Percentiles rank a stretch among this genome's conserved stretches.
Conservation (phyloP, 495 filamentous ascomycete species). For the Cercophora samala region DNA sequence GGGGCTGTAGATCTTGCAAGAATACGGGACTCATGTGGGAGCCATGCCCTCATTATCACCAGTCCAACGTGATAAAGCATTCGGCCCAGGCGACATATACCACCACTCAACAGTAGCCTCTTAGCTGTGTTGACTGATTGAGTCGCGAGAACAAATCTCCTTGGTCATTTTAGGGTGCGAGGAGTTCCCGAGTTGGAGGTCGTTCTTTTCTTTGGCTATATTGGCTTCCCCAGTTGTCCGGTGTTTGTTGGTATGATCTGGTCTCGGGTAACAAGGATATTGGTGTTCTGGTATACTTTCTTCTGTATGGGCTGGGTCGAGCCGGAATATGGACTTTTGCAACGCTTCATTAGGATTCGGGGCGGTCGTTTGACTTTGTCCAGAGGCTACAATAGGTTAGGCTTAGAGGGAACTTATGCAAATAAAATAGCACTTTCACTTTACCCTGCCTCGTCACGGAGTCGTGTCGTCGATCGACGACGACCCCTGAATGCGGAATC, state of each 20-base stretch:
- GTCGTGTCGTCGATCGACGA: background rate
- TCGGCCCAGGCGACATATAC: background rate
- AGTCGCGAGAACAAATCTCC: background rate
- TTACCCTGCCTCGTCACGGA: background rate
- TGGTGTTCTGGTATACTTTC: background rate
- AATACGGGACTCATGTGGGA: constrained; percentile 4
- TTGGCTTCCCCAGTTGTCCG: background rate
- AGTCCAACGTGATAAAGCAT: background rate
- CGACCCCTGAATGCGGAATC: background rate
- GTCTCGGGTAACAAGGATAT: background rate
- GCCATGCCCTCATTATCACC: constrained; percentile 14
- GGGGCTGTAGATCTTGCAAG: constrained; percentile 7
- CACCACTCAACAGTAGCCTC: background rate
- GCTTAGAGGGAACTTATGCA: background rate
- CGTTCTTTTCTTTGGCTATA: background rate
- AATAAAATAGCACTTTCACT: background rate
- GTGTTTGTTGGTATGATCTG: background rate
- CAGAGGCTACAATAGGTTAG: background rate
- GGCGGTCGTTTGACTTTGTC: background rate
- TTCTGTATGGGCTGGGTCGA: background rate
- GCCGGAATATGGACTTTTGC: background rate
- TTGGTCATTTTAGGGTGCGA: background rate
- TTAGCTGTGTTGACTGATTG: background rate
- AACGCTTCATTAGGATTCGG: background rate
- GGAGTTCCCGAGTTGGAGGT: background rate